Percentiles rank a stretch among this genome's conserved stretches.
Conservation (phyloP, 768 basidiomycete species). For the Fibroporia radiculosa region DNA sequence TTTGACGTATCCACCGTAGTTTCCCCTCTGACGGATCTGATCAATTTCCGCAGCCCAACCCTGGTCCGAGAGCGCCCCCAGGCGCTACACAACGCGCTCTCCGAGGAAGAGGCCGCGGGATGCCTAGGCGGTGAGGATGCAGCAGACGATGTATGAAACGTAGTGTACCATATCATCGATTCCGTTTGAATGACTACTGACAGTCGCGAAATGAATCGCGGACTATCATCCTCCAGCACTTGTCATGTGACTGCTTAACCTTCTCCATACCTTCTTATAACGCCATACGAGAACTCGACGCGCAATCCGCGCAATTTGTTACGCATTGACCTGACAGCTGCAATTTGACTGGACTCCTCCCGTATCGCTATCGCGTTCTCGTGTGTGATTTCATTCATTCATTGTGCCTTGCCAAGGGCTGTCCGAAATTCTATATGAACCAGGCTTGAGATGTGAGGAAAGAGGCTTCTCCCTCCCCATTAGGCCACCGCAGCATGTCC, state of each 20-base stretch:
- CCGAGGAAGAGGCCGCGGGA: slow-evolving; percentile 81
- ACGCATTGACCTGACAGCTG: slow-evolving; percentile 1
- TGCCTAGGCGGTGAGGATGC: slow-evolving; percentile 55
- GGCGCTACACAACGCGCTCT: slow-evolving; percentile 83
- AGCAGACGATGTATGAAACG: slow-evolving; percentile 15
- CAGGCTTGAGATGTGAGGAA: background rate
- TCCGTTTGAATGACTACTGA: background rate
- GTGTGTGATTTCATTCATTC: background rate
- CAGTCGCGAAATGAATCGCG: too few relatives aligned
- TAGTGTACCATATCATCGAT: slow-evolving; percentile 7
- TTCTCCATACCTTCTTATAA: slow-evolving; percentile 6
- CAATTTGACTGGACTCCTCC: background rate
- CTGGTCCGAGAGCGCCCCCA: slow-evolving; percentile 88
- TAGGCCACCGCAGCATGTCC: slow-evolving; percentile 9
- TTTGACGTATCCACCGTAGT: background rate
- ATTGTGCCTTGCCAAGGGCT: background rate
- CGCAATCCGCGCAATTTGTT: slow-evolving; percentile 18
- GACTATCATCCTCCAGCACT: background rate
- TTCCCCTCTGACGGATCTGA: slow-evolving; percentile 11
- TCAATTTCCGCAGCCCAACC: slow-evolving; percentile 43
- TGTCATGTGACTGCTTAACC: slow-evolving; percentile 9
- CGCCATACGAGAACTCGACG: slow-evolving; percentile 19
- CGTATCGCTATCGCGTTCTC: background rate
- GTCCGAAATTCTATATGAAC: background rate
- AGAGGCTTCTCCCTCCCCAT: background rate